These are phyloP conservation scores for Alternaria ventricosa DNA, from an alignment of 2,329 filamentous ascomycete genomes.

Conservation along the genomic window DNA sequence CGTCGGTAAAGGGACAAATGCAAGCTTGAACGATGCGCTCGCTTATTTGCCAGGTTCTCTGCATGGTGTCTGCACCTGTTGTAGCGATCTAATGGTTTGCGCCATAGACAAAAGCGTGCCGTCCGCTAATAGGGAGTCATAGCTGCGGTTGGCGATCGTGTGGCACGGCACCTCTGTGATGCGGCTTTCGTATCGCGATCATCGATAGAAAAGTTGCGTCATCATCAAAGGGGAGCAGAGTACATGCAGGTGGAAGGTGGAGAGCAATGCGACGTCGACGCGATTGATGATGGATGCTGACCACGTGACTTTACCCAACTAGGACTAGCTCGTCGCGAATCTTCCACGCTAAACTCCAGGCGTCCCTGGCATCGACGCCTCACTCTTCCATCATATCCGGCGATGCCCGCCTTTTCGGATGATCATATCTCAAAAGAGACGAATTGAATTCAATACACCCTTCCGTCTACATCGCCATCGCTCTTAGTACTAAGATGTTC, in stretches of 20 bases:
- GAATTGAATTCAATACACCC: too few relatives aligned
- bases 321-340: background rate
- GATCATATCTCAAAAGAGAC: background rate
- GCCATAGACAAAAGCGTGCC: background rate
- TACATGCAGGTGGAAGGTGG: background rate
- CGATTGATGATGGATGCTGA: background rate
- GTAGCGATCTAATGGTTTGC: background rate
- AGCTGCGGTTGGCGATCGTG: background rate
- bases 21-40: background rate
- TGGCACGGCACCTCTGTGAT: background rate
- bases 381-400: background rate
- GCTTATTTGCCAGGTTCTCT: background rate
- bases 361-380: background rate
- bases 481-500: background rate
- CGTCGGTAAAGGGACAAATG: background rate
- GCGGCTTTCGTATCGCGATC: background rate
- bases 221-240: background rate
- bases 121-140: background rate
- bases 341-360: background rate
- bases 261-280: background rate
- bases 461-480: background rate
- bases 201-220: background rate
- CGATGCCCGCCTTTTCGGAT: background rate
- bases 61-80: background rate
- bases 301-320: background rate